A percentile compares a stretch with the other conserved stretches of the same genome.
Conservation (phyloP, 306 rosid species). For the Acacia confusa region DNA sequence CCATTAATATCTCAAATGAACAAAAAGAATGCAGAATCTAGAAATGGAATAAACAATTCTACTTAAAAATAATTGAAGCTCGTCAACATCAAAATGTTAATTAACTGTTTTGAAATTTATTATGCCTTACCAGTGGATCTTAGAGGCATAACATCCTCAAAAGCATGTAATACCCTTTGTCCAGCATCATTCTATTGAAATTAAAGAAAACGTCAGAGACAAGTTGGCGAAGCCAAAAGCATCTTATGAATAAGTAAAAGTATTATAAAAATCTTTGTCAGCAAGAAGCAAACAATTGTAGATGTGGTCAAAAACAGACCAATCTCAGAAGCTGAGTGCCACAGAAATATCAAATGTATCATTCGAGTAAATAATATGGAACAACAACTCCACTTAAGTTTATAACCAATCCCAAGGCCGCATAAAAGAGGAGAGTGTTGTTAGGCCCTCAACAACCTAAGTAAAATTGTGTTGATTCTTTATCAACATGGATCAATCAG, state of each 20-base stretch:
- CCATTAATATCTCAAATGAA: not conserved
- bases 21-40: not conserved
- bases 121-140: constrained; percentile 52
- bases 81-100: constrained; percentile 1
- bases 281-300: constrained; percentile 7
- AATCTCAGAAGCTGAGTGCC: not conserved
- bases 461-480: too few species aligned
- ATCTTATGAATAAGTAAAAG: constrained; percentile 9
- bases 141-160: constrained; percentile 51
- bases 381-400: too few species aligned
- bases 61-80: constrained; percentile 5
- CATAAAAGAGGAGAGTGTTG: too few species aligned
- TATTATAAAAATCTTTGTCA: not conserved
- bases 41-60: constrained; percentile 5
- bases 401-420: too few species aligned
- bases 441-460: too few species aligned
- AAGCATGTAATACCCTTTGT: constrained; percentile 55
- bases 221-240: constrained; percentile 16
- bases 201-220: constrained; percentile 37
- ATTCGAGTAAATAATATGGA: not conserved
- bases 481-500: too few species aligned
- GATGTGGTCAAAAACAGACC: constrained; percentile 7
- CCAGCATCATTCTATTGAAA: constrained; percentile 53
- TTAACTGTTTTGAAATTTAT: constrained; percentile 8
- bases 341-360: not conserved